These are phyloP conservation scores for Hamamelis virginiana DNA, from an alignment of 164 flowering plant species.

Conservation along the genomic window DNA sequence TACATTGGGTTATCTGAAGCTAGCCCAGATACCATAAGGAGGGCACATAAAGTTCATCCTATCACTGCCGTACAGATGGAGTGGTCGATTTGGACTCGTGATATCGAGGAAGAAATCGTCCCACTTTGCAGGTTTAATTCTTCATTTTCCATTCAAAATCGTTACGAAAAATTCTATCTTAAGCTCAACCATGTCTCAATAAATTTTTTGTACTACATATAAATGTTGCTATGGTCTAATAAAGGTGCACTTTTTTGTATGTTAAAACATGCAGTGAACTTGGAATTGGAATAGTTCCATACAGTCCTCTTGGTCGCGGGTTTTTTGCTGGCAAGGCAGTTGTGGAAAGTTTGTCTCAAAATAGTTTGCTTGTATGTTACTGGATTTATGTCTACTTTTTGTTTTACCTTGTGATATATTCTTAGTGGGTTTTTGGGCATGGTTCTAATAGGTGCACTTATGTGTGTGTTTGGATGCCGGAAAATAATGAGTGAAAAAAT, in stretches of 20 bases:
- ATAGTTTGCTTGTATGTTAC: slow-evolving; percentile 15
- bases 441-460: no score
- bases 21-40: slow-evolving; percentile 32
- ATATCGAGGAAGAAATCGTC: slow-evolving; percentile 38
- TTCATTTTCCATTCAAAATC: not conserved
- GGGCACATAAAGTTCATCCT: slow-evolving; percentile 41
- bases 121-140: slow-evolving; percentile 44
- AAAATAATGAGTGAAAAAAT: no score
- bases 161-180: no score
- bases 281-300: slow-evolving; percentile 43
- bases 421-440: no score
- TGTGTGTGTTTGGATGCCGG: no score
- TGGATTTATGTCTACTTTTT: no score
- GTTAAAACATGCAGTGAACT: slow-evolving; percentile 31
- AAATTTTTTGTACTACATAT: no score
- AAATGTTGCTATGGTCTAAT: no score
- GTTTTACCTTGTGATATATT: no score
- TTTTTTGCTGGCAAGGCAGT: slow-evolving; percentile 42
- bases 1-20: slow-evolving; percentile 39
- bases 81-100: slow-evolving; percentile 43
- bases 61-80: slow-evolving; percentile 41
- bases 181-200: no score
- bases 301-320: slow-evolving; percentile 51
- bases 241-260: not conserved
- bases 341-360: slow-evolving; percentile 12